Percentiles rank a stretch among this genome's conserved stretches.
phyloP scores from a whole-genome alignment of 2,329 filamentous ascomycete species.

The Talaromyces sp. region DNA sequence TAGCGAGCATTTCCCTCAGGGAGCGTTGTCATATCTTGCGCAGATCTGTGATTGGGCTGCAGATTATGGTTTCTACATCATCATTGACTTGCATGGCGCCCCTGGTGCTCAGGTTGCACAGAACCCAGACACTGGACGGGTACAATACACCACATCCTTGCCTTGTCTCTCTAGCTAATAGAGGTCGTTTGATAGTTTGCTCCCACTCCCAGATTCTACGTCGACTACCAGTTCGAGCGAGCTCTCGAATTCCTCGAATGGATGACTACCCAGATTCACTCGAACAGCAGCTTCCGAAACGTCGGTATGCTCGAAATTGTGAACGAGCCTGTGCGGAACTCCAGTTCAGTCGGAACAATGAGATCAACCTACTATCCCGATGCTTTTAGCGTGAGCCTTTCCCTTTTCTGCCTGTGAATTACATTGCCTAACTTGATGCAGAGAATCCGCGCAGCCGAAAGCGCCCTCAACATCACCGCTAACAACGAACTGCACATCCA shows the following conservation, averaged over 20 bases:
- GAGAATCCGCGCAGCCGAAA: conserved; percentile 52
- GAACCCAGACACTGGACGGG: conserved; percentile 50
- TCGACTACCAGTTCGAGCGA: conserved; percentile 55
- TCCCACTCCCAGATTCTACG: conserved; percentile 53
- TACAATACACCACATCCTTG: conserved; percentile 17
- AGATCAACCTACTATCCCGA: conserved; percentile 48
- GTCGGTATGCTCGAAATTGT: conserved; percentile 60
- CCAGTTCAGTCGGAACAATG: conserved; percentile 35
- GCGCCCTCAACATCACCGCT: conserved; percentile 40
- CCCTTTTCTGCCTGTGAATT: not conserved
- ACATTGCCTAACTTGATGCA: not conserved
- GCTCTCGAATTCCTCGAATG: conserved; percentile 55
- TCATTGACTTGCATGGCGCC: conserved; percentile 53
- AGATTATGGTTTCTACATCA: conserved; percentile 52
- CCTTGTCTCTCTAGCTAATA: not conserved
- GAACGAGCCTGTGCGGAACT: conserved; percentile 54
- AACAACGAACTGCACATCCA: conserved; percentile 53
- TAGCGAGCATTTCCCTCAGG: conserved; percentile 52
- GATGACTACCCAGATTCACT: conserved; percentile 54
- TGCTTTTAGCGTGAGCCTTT: conserved; percentile 39
- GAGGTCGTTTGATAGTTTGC: conserved; percentile 28
- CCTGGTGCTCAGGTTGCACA: conserved; percentile 49
- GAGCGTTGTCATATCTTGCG: conserved; percentile 48
- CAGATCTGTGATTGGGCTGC: conserved; percentile 49
- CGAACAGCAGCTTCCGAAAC: conserved; percentile 48